These are phyloP conservation scores for Hirschfeldia incana DNA, from an alignment of 345 rosid species.

Conservation along the genomic window DNA sequence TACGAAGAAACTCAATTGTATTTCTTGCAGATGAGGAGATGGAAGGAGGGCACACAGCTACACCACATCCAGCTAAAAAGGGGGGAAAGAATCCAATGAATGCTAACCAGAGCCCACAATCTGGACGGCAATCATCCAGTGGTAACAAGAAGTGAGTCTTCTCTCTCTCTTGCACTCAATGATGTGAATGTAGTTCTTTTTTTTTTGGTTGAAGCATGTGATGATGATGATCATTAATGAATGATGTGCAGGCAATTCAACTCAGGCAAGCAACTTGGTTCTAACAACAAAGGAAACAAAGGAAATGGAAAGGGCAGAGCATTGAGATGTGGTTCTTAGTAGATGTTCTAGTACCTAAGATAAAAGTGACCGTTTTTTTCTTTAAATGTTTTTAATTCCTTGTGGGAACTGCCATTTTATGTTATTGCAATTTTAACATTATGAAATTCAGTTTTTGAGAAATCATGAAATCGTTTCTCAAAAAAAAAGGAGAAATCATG, in stretches of 20 bases:
- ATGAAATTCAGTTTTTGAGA: too few relatives aligned
- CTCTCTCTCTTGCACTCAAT: neutral
- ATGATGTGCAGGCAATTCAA: constrained; percentile 29
- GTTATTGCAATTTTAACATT: too few relatives aligned
- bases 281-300: constrained; percentile 21
- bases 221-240: neutral
- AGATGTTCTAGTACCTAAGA: too few relatives aligned
- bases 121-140: constrained; percentile 52
- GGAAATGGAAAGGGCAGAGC: constrained; percentile 37
- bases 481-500: too few relatives aligned
- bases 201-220: neutral
- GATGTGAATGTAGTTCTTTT: neutral
- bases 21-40: too few relatives aligned
- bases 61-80: constrained; percentile 83
- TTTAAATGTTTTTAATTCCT: too few relatives aligned
- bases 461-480: too few relatives aligned
- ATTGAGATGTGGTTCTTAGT: too few relatives aligned
- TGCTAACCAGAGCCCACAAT: constrained; percentile 58
- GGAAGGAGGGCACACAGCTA: constrained; percentile 38
- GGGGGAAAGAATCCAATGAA: constrained; percentile 48
- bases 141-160: constrained; percentile 61
- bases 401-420: too few relatives aligned
- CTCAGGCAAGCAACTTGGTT: constrained; percentile 19
- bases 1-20: too few relatives aligned
- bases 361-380: too few relatives aligned